A percentile compares a stretch with the other conserved stretches of the same genome.
These are phyloP conservation scores for Amanita polypyramis DNA, from an alignment of 768 basidiomycete species.

Conservation along the genomic window DNA sequence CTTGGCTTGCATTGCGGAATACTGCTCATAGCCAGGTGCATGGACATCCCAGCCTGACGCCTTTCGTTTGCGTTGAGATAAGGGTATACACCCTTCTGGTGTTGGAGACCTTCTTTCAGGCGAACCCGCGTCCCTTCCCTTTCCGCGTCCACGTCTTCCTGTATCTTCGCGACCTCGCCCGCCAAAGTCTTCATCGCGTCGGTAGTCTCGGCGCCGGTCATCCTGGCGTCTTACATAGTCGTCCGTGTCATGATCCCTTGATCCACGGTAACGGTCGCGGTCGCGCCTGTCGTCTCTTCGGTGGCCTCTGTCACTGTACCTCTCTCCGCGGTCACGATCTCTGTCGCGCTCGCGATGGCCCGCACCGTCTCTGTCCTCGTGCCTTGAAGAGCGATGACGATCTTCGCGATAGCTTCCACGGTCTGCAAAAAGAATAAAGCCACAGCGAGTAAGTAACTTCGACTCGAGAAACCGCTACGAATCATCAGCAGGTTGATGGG, in stretches of 20 bases:
- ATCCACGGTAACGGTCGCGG: slow-evolving; percentile 35
- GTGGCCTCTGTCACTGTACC: slow-evolving; percentile 24
- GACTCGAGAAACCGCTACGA: slow-evolving; percentile 14
- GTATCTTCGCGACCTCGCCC: slow-evolving; percentile 27
- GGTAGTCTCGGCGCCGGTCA: slow-evolving; percentile 38
- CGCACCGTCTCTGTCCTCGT: slow-evolving; percentile 42
- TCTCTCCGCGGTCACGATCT: slow-evolving; percentile 24
- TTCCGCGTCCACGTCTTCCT: slow-evolving; percentile 29
- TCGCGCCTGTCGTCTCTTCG: slow-evolving; percentile 42
- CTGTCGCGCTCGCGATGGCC: slow-evolving; percentile 43
- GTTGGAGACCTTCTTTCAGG: slow-evolving; percentile 84
- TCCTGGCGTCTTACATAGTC: slow-evolving; percentile 34
- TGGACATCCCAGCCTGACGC: slow-evolving; percentile 96
- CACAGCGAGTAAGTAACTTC: slow-evolving; percentile 40
- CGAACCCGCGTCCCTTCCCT: slow-evolving; percentile 50
- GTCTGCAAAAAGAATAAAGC: slow-evolving; percentile 38
- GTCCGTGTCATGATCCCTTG: slow-evolving; percentile 29
- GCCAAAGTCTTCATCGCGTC: slow-evolving; percentile 33
- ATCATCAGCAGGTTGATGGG: slow-evolving; percentile 25
- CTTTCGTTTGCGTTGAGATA: slow-evolving; percentile 81
- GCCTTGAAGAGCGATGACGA: slow-evolving; percentile 57
- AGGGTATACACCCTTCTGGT: slow-evolving; percentile 69
- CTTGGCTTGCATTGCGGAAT: slow-evolving; percentile 95
- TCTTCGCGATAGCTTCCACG: slow-evolving; percentile 54
- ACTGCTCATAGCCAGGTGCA: slow-evolving; percentile 91